Percentiles rank a stretch among this genome's conserved stretches.
Conservation (phyloP, 768 basidiomycete genomes). For the Naematelia aurantialba region DNA sequence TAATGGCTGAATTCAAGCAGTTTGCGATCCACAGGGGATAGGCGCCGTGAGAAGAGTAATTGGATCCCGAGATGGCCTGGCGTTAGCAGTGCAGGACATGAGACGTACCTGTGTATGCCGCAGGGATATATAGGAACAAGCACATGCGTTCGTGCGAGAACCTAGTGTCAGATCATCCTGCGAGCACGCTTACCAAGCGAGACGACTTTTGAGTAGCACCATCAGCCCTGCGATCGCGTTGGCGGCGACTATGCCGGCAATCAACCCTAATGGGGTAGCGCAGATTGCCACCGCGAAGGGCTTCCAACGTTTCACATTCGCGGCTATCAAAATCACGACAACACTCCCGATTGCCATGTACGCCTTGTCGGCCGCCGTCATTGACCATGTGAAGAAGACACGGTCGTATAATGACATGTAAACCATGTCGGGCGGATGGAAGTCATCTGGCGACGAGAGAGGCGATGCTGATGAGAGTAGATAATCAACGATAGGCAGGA, state of each 20-base stretch:
- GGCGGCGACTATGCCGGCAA: conserved; percentile 62
- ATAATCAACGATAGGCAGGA: conserved; percentile 70
- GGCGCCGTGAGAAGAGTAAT: conserved; percentile 49
- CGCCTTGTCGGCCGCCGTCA: conserved; percentile 63
- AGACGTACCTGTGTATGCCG: conserved; percentile 65
- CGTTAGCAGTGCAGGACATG: neutral
- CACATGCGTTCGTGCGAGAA: conserved; percentile 67
- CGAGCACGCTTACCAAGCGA: neutral
- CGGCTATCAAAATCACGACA: conserved; percentile 54
- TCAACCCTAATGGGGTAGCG: conserved; percentile 56
- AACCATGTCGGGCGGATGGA: conserved; percentile 61
- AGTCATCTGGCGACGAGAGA: conserved; percentile 49
- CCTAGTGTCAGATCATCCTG: conserved; percentile 47
- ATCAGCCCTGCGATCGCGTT: conserved; percentile 63
- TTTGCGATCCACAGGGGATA: conserved; percentile 54
- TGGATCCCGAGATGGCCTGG: conserved; percentile 66
- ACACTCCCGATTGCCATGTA: conserved; percentile 55
- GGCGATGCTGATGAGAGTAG: conserved; percentile 63
- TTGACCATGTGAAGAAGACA: conserved; percentile 68
- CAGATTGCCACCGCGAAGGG: conserved; percentile 53
- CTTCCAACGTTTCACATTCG: conserved; percentile 33
- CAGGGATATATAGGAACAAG: conserved; percentile 69
- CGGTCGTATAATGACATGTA: conserved; percentile 70
- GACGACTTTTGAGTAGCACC: conserved; percentile 48
- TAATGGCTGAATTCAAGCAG: conserved; percentile 62